Base-by-base conservation (phyloP, 768 basidiomycete genomes). In the Clavulina sp. region DNA sequence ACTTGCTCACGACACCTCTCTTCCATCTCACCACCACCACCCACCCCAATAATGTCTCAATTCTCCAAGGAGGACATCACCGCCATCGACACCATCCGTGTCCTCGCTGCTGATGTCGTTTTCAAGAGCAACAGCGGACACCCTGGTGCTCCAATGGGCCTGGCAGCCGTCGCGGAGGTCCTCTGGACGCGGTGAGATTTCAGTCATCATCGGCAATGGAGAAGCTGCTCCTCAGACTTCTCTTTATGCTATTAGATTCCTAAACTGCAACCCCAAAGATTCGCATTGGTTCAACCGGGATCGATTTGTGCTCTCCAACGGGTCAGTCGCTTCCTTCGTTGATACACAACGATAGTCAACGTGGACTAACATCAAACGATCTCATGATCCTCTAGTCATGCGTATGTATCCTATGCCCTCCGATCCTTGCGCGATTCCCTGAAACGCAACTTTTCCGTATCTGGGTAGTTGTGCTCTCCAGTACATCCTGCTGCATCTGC, bases 201-300 rank as follows among this genome's bases (percentile, higher is more conserved):
- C n/a, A 2, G 16, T 29, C 5, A 9, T 23, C 23, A 41, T 5
- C 24, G 30, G 21, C 50, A 44, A 41, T 41, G 19, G 16, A n/a
- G 34, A 23, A 13, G 18, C 46, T 18, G 13, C 41, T 53, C 26
- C 41, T 29, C 0, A 0, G n/a, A 18, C n/a, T n/a, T 18, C 16
- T 65, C 50, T 58, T 64, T 36, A 60, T 57, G 55, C n/a, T 31
- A 54, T 57, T 51, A 86, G 84, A 19, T 86, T 89, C 74, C 65
- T 95, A 69, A 84, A 83, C 57, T 80, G 81, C 60, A 92, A 89
- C 69, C 84, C 89, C 48, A 80, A 79, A 65, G 82, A 74, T 70
- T 78, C 89, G 38, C 81, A 86, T 66, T 93, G 88, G 91, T 83
- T 82, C 70, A 93, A 92, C 69, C 82, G 92, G 55, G 91, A 95